These are phyloP conservation scores for Penicillium subrubescens DNA, from an alignment of 495 filamentous ascomycete species.

Conservation along the genomic window DNA sequence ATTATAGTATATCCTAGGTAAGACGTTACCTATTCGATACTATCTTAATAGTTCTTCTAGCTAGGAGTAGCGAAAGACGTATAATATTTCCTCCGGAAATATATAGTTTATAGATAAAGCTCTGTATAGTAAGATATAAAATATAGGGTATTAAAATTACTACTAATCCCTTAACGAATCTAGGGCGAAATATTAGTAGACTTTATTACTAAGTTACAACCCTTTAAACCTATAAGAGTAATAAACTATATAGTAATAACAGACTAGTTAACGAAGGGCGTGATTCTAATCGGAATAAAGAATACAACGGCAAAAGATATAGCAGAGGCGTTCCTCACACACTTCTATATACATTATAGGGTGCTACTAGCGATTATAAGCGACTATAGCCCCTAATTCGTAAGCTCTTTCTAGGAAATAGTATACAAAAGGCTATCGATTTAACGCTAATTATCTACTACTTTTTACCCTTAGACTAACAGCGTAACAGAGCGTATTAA, in stretches of 20 bases:
- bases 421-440: constrained; percentile 7
- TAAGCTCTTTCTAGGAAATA: constrained; percentile 2
- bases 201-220: no score
- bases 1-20: neutral
- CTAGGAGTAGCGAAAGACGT: neutral
- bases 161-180: neutral
- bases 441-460: constrained; percentile 2
- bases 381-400: neutral
- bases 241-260: no score
- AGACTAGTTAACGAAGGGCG: neutral
- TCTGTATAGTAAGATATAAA: neutral
- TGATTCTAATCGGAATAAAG: neutral
- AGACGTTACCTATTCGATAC: neutral
- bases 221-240: no score
- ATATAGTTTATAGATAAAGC: neutral
- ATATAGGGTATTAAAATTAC: neutral
- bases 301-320: neutral
- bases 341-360: constrained; percentile 5
- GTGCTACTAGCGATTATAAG: constrained; percentile 1
- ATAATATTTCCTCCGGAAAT: neutral
- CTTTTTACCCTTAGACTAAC: constrained; percentile 1
- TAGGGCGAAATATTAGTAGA: neutral
- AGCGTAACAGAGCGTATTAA: neutral
- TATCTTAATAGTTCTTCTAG: neutral
- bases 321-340: neutral